Evolutionary conservation across 768 basidiomycete species (phyloP).

Genomic region (Leccinum imitatum): DNA sequence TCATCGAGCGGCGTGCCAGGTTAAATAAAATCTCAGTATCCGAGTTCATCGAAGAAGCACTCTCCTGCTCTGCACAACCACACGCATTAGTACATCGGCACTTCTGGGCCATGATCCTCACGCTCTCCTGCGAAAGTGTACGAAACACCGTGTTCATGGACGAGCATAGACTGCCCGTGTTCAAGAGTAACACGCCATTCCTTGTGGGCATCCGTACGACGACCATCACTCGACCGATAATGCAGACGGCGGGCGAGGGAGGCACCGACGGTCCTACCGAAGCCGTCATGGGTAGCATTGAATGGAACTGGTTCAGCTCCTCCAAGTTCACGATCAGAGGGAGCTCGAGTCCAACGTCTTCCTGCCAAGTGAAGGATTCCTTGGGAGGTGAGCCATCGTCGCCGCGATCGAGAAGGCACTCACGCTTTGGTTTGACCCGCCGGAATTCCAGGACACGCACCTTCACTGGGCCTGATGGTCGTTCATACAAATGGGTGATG

Average conservation of each 20-base stretch:
- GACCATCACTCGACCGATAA: no score
- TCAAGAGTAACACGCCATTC: conserved; percentile 15
- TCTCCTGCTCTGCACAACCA: not conserved
- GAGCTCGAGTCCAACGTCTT: conserved; percentile 24
- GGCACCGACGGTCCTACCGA: no score
- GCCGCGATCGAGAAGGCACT: not conserved
- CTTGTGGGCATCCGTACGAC: no score
- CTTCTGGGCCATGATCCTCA: conserved; percentile 22
- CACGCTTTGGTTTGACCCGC: not conserved
- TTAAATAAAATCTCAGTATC: not conserved
- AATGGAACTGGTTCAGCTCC: conserved; percentile 31
- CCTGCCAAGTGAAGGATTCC: conserved; percentile 20
- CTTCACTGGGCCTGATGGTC: conserved; percentile 35
- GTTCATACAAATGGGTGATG: conserved; percentile 34
- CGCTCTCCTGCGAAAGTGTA: conserved; percentile 23
- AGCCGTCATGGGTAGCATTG: no score
- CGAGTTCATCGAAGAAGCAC: not conserved
- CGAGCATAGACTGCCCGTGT: conserved; percentile 24
- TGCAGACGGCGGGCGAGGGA: no score
- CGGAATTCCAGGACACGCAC: conserved; percentile 19
- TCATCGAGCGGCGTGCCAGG: not conserved
- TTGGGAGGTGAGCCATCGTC: conserved; percentile 10
- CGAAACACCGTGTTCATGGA: conserved; percentile 23
- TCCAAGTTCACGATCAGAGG: conserved; percentile 32
- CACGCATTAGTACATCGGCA: not conserved